Percentiles rank a stretch among this genome's conserved stretches.
Evolutionary conservation across 139 green algal species (phyloP).

Genomic region (Closterium sp.): DNA sequence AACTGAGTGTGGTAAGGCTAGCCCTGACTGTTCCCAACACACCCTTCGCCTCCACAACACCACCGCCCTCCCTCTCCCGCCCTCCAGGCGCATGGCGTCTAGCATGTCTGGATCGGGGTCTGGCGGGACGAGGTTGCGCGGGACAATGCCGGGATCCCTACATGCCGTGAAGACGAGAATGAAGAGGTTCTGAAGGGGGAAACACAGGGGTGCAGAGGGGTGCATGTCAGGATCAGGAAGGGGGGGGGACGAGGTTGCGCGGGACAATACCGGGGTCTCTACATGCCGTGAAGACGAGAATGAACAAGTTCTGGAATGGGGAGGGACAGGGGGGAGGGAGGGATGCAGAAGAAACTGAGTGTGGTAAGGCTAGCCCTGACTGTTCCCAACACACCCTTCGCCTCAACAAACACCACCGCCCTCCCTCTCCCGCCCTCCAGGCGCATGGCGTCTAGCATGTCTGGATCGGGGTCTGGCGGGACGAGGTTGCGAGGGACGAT

Average conservation of each 20-base stretch:
- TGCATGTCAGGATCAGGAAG: constrained; percentile 51
- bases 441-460: not conserved
- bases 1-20: no score
- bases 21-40: no score
- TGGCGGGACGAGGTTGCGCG: not conserved
- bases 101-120: not conserved
- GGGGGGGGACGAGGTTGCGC: constrained; percentile 28
- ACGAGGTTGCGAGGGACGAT: not conserved
- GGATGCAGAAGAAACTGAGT: no score
- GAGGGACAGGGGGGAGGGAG: no score
- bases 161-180: no score
- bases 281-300: constrained; percentile 69
- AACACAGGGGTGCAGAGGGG: not conserved
- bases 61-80: no score
- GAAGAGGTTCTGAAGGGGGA: not conserved
- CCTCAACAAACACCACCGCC: no score
- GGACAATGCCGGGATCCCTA: not conserved
- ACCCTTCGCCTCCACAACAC: no score
- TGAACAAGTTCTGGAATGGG: not conserved
- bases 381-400: no score
- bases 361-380: no score
- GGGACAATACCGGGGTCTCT: constrained; percentile 89
- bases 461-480: not conserved
- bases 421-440: not conserved
- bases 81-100: not conserved